phyloP scores from a whole-genome alignment of 352 stramenopile species.

The Pythium vanterpoolii region DNA sequence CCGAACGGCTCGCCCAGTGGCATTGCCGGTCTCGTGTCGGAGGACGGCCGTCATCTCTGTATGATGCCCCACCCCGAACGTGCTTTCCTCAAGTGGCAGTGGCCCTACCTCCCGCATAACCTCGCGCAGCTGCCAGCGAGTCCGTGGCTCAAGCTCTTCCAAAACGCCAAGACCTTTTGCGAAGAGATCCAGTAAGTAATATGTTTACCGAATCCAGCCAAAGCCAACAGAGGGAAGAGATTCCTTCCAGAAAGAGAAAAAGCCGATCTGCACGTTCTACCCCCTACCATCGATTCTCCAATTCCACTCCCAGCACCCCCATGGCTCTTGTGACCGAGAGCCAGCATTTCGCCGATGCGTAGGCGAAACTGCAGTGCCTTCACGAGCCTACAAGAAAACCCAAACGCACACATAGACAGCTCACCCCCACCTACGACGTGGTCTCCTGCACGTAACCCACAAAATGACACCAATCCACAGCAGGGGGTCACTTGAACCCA shows the following conservation, averaged over 20 bases:
- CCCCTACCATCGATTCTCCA: not conserved
- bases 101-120: slow-evolving; percentile 91
- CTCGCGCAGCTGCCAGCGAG: slow-evolving; percentile 81
- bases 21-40: slow-evolving; percentile 96
- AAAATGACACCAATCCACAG: not conserved
- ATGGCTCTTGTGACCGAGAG: not conserved
- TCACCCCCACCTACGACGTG: too few species aligned
- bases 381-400: not conserved
- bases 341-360: slow-evolving; percentile 1
- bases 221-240: not conserved
- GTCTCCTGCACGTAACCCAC: not conserved
- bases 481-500: not conserved
- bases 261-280: not conserved
- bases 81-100: slow-evolving; percentile 97
- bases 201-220: not conserved
- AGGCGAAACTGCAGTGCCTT: not conserved
- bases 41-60: slow-evolving; percentile 96
- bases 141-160: slow-evolving; percentile 98
- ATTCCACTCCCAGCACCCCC: not conserved
- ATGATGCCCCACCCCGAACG: slow-evolving; percentile 99
- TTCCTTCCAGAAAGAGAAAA: not conserved
- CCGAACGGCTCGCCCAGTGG: slow-evolving; percentile 97
- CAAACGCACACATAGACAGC: slow-evolving; percentile 2
- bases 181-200: slow-evolving; percentile 56
- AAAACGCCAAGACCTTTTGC: slow-evolving; percentile 97